Conservation (phyloP, 345 rosid species). For the Acer negundo region DNA sequence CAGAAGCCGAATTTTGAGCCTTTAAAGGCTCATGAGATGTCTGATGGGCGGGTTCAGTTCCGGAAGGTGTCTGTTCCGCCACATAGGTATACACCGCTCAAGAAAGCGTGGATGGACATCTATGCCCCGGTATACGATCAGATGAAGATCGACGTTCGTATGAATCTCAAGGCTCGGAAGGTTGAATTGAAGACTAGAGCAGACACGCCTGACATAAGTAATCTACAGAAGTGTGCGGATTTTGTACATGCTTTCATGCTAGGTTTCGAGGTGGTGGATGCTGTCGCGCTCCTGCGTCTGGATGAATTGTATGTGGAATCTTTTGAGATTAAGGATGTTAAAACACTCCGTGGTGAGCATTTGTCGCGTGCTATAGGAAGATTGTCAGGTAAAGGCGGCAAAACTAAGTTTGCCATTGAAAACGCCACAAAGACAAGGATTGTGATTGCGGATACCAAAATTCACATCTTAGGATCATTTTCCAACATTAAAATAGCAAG, state of each 20-base stretch:
- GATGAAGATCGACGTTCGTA: constrained; percentile 86
- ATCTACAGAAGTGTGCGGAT: constrained; percentile 86
- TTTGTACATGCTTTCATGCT: constrained; percentile 92
- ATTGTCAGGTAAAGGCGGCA: constrained; percentile 87
- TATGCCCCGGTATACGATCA: constrained; percentile 74
- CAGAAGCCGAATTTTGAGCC: constrained; percentile 69
- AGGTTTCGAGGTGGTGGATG: constrained; percentile 79
- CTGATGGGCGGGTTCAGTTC: constrained; percentile 72
- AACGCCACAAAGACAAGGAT: constrained; percentile 86
- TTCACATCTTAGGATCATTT: constrained; percentile 80
- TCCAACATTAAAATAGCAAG: constrained; percentile 80
- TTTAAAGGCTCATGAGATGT: constrained; percentile 84
- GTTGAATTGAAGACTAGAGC: constrained; percentile 73
- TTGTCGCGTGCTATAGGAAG: constrained; percentile 85
- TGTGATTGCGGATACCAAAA: constrained; percentile 80
- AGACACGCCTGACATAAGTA: constrained; percentile 73
- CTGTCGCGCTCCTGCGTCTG: constrained; percentile 69
- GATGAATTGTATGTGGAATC: constrained; percentile 89
- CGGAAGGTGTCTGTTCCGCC: constrained; percentile 76
- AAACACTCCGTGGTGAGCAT: constrained; percentile 85
- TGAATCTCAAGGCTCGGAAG: constrained; percentile 82
- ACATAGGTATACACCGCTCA: constrained; percentile 76
- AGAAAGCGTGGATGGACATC: constrained; percentile 87
- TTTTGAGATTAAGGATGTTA: constrained; percentile 89
- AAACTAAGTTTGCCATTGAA: constrained; percentile 83